Evolutionary conservation across 2,329 filamentous ascomycete species (phyloP).

Genomic region (Ceratocystis cacaofunesta): DNA sequence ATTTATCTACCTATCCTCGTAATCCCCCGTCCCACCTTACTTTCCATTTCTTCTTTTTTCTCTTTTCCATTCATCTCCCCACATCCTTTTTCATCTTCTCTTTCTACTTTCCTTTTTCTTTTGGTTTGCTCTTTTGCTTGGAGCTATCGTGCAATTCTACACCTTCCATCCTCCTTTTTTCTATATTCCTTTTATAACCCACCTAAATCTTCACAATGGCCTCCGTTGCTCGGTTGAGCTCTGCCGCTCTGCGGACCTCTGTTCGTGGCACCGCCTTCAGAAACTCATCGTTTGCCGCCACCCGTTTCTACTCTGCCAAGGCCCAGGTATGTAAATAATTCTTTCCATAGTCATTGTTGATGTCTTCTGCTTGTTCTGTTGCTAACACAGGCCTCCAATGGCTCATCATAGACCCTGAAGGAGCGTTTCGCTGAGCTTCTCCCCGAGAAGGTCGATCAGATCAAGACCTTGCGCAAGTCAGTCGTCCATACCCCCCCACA

Average conservation of each 20-base stretch:
- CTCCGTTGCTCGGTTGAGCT: constrained; percentile 65
- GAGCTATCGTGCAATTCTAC: not conserved
- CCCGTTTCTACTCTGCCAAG: constrained; percentile 89
- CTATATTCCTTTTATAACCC: constrained; percentile 20
- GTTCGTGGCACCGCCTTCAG: constrained; percentile 52
- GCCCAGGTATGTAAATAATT: constrained; percentile 44
- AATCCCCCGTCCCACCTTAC: constrained; percentile 23
- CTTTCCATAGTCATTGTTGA: not conserved
- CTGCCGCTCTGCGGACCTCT: constrained; percentile 66
- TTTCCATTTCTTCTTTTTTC: constrained; percentile 21
- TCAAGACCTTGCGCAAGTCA: constrained; percentile 96
- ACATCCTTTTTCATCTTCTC: constrained; percentile 3
- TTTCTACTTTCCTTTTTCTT: constrained; percentile 2
- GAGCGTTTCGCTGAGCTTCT: constrained; percentile 95
- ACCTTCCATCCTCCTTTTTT: constrained; percentile 13
- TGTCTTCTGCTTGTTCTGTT: not conserved
- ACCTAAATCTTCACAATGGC: constrained; percentile 48
- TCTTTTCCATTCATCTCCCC: constrained; percentile 11
- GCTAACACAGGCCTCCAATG: constrained; percentile 17
- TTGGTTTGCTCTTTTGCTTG: not conserved
- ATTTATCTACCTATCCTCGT: constrained; percentile 26
- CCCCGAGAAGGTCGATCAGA: constrained; percentile 94
- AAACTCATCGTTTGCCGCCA: constrained; percentile 63
- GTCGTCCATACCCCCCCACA: constrained; percentile 24
- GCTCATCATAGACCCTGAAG: constrained; percentile 62